Conservation (phyloP, 306 rosid species). For the Carpinus fangiana region DNA sequence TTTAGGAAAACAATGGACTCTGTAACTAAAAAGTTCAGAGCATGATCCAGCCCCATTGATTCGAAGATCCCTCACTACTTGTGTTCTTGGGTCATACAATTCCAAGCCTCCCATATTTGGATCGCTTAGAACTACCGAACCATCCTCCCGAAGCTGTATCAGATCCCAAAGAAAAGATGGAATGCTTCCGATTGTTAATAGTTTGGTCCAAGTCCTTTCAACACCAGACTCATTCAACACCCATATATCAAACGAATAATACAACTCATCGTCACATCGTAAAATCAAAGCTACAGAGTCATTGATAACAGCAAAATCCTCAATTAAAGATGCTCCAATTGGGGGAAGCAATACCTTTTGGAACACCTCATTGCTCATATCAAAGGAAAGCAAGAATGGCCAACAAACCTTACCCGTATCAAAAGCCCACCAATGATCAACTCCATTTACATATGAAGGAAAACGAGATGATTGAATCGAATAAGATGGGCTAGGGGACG, state of each 20-base stretch:
- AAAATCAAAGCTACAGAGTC: neutral
- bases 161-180: too few species aligned
- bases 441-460: neutral
- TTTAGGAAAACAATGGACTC: too few species aligned
- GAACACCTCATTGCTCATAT: neutral
- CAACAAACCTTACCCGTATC: too few species aligned
- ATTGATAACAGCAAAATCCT: neutral
- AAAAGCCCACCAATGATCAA: neutral
- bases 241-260: neutral
- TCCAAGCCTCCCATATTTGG: too few species aligned
- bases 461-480: neutral
- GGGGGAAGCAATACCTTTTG: neutral
- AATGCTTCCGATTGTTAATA: too few species aligned
- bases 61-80: too few species aligned
- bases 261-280: neutral
- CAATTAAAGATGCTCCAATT: too few species aligned
- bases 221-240: neutral
- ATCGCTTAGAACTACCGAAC: too few species aligned
- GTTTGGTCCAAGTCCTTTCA: neutral
- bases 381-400: neutral
- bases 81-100: too few species aligned
- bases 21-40: too few species aligned
- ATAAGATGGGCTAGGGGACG: neutral
- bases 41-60: too few species aligned
- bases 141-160: too few species aligned